A percentile compares a stretch with the other conserved stretches of the same genome.
phyloP scores from a whole-genome alignment of 441 rosid species.

The Metrosideros polymorpha region DNA sequence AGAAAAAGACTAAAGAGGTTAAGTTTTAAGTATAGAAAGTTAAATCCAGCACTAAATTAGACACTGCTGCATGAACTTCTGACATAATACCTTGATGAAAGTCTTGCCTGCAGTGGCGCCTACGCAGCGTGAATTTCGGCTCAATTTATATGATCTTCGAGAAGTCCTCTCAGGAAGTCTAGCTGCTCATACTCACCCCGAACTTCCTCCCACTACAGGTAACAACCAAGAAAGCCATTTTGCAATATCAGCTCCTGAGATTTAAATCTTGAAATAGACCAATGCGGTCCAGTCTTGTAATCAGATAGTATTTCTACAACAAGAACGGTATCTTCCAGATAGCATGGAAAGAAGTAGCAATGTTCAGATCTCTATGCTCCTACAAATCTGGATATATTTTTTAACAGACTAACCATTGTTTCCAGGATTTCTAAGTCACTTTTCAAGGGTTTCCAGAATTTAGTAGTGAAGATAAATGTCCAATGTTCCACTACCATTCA shows the following conservation, averaged over 20 bases:
- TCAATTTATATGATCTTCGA: conserved; percentile 17
- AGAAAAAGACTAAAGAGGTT: not conserved
- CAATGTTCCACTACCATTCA: not conserved
- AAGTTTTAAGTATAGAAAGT: not conserved
- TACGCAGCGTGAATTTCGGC: not conserved
- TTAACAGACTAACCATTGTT: not conserved
- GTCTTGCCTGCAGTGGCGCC: not conserved
- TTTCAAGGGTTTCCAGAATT: not conserved
- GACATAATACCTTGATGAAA: not conserved
- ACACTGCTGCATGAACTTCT: not conserved
- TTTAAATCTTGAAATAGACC: not conserved
- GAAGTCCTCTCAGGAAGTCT: conserved; percentile 61
- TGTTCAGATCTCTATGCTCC: not conserved
- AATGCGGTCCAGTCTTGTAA: not conserved
- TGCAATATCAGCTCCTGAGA: not conserved
- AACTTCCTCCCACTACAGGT: conserved; percentile 82
- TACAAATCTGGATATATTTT: not conserved
- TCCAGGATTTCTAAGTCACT: not conserved
- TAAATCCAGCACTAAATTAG: not conserved
- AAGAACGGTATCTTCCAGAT: not conserved
- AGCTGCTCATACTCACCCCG: conserved; percentile 72
- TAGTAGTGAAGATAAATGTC: not conserved
- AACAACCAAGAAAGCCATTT: not conserved
- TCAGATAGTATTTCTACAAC: not conserved
- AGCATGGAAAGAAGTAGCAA: not conserved